A percentile compares a stretch with the other conserved stretches of the same genome.
Conservation (phyloP, 257 asterid species). For the Solanum virginianum region DNA sequence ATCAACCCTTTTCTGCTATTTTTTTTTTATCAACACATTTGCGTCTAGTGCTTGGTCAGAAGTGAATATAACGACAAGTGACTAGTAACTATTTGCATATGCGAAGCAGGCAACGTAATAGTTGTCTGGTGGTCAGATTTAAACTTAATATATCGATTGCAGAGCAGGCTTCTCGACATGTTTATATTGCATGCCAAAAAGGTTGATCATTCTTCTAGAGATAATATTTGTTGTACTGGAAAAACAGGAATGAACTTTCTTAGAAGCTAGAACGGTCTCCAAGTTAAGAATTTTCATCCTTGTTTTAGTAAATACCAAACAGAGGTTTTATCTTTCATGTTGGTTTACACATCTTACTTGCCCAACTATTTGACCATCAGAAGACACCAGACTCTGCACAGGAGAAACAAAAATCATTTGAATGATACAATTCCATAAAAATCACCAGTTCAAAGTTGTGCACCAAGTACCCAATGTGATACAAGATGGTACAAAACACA, state of each 20-base stretch:
- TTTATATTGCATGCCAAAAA: background rate
- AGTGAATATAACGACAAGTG: background rate
- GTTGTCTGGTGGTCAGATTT: background rate
- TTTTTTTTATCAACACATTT: too few species aligned
- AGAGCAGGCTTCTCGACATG: background rate
- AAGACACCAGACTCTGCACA: background rate
- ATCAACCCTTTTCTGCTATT: too few species aligned
- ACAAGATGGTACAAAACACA: background rate
- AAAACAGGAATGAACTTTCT: background rate
- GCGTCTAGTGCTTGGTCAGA: background rate
- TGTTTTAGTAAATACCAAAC: background rate
- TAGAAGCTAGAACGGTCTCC: background rate
- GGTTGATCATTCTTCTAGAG: background rate
- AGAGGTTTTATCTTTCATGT: background rate
- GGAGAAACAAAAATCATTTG: background rate
- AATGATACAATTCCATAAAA: background rate
- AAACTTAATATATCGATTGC: background rate
- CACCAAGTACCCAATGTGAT: background rate
- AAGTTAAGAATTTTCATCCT: background rate
- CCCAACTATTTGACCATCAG: background rate
- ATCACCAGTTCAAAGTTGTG: background rate
- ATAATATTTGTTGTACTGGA: background rate
- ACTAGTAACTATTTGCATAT: background rate
- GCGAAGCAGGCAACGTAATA: background rate
- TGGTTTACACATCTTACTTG: background rate